Evolutionary conservation across 495 filamentous ascomycete species (phyloP).

Genomic region (Cladorrhinum samala): DNA sequence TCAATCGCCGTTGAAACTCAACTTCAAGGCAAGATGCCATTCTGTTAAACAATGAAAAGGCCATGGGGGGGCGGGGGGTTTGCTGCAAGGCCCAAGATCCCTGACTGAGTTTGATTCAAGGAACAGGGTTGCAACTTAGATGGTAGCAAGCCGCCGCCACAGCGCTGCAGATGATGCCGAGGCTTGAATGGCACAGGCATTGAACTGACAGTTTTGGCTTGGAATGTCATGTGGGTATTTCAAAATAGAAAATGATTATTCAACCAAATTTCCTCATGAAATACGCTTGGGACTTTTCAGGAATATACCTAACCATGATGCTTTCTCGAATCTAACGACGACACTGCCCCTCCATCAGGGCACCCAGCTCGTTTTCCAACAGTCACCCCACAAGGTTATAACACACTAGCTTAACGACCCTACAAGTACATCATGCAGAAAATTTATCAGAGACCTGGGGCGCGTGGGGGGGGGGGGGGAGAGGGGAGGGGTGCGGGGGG

Average conservation of each 20-base stretch:
- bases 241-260: background rate
- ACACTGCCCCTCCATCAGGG: background rate
- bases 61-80: too few species aligned
- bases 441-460: too few species aligned
- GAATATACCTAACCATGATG: too few species aligned
- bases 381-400: background rate
- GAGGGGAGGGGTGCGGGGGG: too few species aligned
- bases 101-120: slow-evolving; percentile 13
- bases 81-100: slow-evolving; percentile 1
- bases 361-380: background rate
- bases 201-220: background rate
- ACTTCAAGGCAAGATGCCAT: too few species aligned
- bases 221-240: background rate
- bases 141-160: slow-evolving; percentile 3
- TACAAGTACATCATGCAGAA: slow-evolving; percentile 2
- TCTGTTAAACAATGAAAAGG: too few species aligned
- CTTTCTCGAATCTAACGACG: too few species aligned
- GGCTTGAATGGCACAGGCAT: background rate
- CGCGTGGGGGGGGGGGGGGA: too few species aligned
- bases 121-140: slow-evolving; percentile 17
- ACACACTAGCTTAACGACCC: background rate
- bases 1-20: too few species aligned
- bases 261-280: too few species aligned
- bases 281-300: too few species aligned
- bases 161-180: background rate